A percentile compares a stretch with the other conserved stretches of the same genome.
Conservation (phyloP, 1,284 basidiomycete species). For the Macrocystidia cucumis region DNA sequence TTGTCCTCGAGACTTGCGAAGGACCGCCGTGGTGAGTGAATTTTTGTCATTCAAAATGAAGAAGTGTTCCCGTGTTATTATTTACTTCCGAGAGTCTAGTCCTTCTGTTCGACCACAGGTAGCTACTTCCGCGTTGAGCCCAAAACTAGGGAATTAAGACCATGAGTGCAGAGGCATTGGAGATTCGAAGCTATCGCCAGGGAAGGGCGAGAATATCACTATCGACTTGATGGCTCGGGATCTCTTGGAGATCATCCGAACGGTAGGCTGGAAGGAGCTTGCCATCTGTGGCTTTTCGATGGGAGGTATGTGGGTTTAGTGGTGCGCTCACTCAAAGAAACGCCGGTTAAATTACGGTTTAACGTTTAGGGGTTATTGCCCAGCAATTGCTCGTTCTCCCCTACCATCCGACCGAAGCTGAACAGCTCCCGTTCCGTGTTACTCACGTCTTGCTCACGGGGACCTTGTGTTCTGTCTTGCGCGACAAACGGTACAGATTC, state of each 20-base stretch:
- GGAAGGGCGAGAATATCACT: constrained; percentile 25
- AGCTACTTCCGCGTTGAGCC: no score
- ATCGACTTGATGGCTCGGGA: constrained; percentile 35
- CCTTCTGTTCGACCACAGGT: constrained; percentile 25
- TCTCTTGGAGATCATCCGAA: constrained; percentile 25
- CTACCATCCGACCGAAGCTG: constrained; percentile 22
- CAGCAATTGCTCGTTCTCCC: constrained; percentile 37
- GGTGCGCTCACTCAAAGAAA: not conserved
- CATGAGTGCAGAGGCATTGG: constrained; percentile 24
- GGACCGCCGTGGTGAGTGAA: constrained; percentile 18
- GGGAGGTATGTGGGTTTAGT: constrained; percentile 23
- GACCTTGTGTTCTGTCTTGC: constrained; percentile 20
- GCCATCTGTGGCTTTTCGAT: constrained; percentile 37
- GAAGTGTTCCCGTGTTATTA: no score
- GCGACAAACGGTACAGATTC: constrained; percentile 18
- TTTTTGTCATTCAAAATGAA: not conserved
- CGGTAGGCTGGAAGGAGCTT: constrained; percentile 30
- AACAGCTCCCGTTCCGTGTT: constrained; percentile 27
- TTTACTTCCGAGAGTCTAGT: no score
- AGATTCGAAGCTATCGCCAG: constrained; percentile 24
- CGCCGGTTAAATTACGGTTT: no score
- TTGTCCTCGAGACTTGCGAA: constrained; percentile 15
- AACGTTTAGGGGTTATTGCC: constrained; percentile 29
- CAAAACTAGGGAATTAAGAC: no score
- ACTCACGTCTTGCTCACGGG: constrained; percentile 31